Conservation (phyloP, 2,329 filamentous ascomycete genomes). For the Sarocladium kiliense region DNA sequence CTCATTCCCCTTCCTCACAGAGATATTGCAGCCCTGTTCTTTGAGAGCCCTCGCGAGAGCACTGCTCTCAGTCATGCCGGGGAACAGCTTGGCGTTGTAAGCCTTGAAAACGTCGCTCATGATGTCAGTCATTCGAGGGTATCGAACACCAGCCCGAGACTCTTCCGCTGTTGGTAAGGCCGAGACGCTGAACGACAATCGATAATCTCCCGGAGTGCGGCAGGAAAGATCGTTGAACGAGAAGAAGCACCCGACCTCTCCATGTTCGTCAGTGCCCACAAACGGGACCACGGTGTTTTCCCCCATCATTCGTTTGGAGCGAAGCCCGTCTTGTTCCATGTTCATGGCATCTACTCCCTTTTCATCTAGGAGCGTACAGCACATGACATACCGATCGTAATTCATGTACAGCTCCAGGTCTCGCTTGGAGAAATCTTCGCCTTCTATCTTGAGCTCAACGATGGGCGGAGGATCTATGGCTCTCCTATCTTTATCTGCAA, state of each 20-base stretch:
- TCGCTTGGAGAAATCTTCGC: slow-evolving; percentile 47
- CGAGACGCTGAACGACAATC: slow-evolving; percentile 58
- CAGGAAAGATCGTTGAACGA: slow-evolving; percentile 80
- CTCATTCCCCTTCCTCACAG: slow-evolving; percentile 81
- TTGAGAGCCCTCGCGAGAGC: slow-evolving; percentile 68
- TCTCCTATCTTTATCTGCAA: slow-evolving; percentile 74
- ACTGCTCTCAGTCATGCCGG: slow-evolving; percentile 76
- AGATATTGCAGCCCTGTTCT: slow-evolving; percentile 76
- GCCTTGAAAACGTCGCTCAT: slow-evolving; percentile 72
- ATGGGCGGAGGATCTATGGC: slow-evolving; percentile 83
- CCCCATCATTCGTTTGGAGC: slow-evolving; percentile 74
- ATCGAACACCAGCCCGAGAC: slow-evolving; percentile 41
- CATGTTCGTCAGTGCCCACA: slow-evolving; percentile 68
- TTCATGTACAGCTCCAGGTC: slow-evolving; percentile 47
- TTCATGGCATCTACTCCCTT: slow-evolving; percentile 64
- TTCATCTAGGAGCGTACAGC: slow-evolving; percentile 72
- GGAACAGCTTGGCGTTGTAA: slow-evolving; percentile 81
- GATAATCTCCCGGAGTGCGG: slow-evolving; percentile 70
- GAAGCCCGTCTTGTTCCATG: slow-evolving; percentile 66
- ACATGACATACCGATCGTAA: slow-evolving; percentile 65
- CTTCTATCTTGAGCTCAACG: slow-evolving; percentile 64
- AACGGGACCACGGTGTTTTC: slow-evolving; percentile 73
- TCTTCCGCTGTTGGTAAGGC: slow-evolving; percentile 65
- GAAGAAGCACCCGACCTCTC: slow-evolving; percentile 74
- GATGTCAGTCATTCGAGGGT: slow-evolving; percentile 44